A percentile compares a stretch with the other conserved stretches of the same genome.
phyloP scores from a whole-genome alignment of 2,329 filamentous ascomycete species.

The Mariannaea elegans region DNA sequence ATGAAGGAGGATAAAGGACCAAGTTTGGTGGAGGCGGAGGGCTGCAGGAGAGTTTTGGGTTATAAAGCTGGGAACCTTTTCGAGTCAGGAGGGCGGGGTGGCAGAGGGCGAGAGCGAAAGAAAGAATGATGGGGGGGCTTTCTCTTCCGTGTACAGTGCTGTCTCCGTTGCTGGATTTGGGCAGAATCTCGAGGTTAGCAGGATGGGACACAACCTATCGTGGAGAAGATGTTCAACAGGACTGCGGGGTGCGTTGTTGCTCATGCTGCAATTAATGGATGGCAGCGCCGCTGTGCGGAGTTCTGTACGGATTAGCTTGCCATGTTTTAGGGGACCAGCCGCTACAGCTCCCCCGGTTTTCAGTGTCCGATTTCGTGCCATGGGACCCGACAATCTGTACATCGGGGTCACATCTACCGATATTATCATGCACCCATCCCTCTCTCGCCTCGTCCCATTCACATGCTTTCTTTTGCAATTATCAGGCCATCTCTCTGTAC shows the following conservation, averaged over 20 bases:
- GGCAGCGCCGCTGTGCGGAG: too few relatives aligned
- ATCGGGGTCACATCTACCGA: neutral
- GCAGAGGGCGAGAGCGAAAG: neutral
- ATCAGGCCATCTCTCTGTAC: constrained; percentile 12
- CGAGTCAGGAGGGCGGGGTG: constrained; percentile 12
- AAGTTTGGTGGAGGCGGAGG: constrained; percentile 8
- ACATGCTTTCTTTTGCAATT: constrained; percentile 15
- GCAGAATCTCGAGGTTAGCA: neutral
- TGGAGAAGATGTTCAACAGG: constrained; percentile 12
- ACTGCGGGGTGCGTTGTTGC: constrained; percentile 9
- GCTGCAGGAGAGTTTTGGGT: constrained; percentile 6
- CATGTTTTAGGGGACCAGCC: constrained; percentile 12
- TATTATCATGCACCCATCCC: neutral
- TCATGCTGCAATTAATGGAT: too few relatives aligned
- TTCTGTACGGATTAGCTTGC: too few relatives aligned
- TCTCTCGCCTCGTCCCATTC: constrained; percentile 17
- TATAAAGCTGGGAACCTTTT: constrained; percentile 5
- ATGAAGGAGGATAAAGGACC: neutral
- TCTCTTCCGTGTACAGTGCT: constrained; percentile 10
- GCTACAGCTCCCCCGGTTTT: constrained; percentile 7
- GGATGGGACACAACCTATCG: constrained; percentile 14
- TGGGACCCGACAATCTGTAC: neutral
- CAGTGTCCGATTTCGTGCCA: constrained; percentile 18
- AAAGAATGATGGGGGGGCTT: constrained; percentile 5
- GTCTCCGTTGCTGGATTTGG: constrained; percentile 15